phyloP scores from a whole-genome alignment of 139 green algal species.

The Nannochloris sp. region DNA sequence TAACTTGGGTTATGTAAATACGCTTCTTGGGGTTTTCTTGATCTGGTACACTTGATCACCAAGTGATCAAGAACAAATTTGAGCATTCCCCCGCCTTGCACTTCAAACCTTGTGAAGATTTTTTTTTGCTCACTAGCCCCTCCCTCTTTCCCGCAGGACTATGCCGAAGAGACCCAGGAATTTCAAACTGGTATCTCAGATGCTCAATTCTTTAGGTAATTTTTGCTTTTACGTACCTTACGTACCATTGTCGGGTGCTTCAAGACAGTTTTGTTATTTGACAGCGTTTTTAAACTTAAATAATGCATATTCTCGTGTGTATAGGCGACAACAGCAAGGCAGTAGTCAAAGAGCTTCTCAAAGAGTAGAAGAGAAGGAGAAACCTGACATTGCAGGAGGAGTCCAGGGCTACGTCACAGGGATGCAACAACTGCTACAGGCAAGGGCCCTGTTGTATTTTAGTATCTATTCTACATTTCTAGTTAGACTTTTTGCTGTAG shows the following conservation, averaged over 20 bases:
- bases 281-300: neutral
- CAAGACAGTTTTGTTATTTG: neutral
- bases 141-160: slow-evolving; percentile 12
- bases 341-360: neutral
- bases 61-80: too few relatives aligned
- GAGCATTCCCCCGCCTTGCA: too few relatives aligned
- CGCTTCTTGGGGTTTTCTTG: too few relatives aligned
- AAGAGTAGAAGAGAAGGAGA: neutral
- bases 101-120: neutral
- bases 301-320: neutral
- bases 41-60: too few relatives aligned
- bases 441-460: neutral
- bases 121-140: neutral
- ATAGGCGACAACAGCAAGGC: neutral
- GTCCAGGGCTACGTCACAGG: neutral
- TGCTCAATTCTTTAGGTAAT: slow-evolving; percentile 1
- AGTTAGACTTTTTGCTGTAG: neutral
- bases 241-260: too few relatives aligned
- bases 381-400: neutral
- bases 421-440: neutral
- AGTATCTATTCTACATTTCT: neutral
- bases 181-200: slow-evolving; percentile 16
- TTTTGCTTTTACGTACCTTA: neutral
- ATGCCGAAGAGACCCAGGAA: slow-evolving; percentile 27
- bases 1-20: too few relatives aligned